Evolutionary conservation across 805 yeast genomes (phyloP), one percentile per base, ranked within the genome.

Genomic region (Candida krabiensis): DNA sequence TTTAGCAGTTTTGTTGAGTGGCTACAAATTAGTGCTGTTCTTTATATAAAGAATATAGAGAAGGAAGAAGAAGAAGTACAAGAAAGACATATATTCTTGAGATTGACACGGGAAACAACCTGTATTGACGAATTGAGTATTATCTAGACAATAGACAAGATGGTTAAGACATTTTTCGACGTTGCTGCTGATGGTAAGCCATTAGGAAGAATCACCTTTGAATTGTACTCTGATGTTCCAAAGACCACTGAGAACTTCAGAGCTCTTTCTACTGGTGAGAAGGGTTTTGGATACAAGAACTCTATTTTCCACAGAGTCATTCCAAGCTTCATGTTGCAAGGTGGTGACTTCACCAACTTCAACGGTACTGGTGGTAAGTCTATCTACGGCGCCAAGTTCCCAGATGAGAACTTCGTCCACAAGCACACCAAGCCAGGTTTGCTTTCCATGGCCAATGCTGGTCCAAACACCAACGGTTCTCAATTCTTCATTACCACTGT

Each of bases 241-340:
- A 83, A 83, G 75, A 83, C 90, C 36, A 74, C 86, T 52, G 88
- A 81, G 66, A 83, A 83, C 68, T 83, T 83, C 77, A 77, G 86
- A 71, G 88, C 89, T 40, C 66, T 83, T 55, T 78, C 84, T 63
- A 83, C 96, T 47, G 96, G 96, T 55, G 96, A 87, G 73, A 85
- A 88, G 78, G 98, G 97, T 46, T 86, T 71, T 58, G 96, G 96
- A 44, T 89, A 82, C 79, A 81, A 82, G 63, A 77, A 75, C 58
- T 86, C 95, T 34, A 73, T 81, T 51, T 90, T 91, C 93, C 97
- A 90, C 87, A 84, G 96, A 75, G 95, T 90, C 51, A 89, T 89
- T 60, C 96, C 96, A 51, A 81, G 85, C 67, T 90, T 90, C 76
- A 90, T 90, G 98, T 75, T 91, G 64, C 98, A 90, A 77, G 97